Conservation (phyloP, 306 rosid genomes). For the Vicia sativa region DNA sequence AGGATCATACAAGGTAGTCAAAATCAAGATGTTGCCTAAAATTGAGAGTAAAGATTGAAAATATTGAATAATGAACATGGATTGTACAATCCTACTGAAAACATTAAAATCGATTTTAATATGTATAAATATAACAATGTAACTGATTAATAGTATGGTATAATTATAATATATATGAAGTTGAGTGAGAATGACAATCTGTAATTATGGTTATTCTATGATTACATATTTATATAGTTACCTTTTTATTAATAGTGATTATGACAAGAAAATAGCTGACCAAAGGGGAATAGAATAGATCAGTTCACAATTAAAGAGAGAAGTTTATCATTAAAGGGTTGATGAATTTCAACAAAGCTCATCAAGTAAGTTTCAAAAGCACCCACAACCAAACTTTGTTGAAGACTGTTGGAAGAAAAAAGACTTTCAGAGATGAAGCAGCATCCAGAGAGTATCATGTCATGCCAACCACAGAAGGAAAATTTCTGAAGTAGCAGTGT, state of each 20-base stretch:
- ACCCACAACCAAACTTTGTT: neutral
- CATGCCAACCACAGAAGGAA: neutral
- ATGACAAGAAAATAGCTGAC: neutral
- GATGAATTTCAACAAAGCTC: conserved; percentile 1
- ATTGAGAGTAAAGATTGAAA: neutral
- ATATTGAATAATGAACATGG: neutral
- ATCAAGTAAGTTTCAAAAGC: neutral
- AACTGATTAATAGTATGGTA: too few relatives aligned
- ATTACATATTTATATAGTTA: neutral
- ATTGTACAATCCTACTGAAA: neutral
- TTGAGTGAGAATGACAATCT: neutral
- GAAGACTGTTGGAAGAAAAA: neutral
- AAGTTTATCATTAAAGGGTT: neutral
- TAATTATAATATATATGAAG: neutral
- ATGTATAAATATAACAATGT: too few relatives aligned
- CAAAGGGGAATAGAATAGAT: neutral
- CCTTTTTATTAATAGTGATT: neutral
- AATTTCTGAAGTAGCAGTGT: neutral
- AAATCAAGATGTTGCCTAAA: neutral
- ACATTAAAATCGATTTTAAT: neutral
- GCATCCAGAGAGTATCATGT: neutral
- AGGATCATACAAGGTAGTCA: neutral
- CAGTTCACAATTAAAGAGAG: neutral
- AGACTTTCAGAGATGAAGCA: neutral
- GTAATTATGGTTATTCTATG: neutral